A percentile compares a stretch with the other conserved stretches of the same genome.
Evolutionary conservation across 768 basidiomycete species (phyloP).

Genomic region (Lactarius hengduanensis): DNA sequence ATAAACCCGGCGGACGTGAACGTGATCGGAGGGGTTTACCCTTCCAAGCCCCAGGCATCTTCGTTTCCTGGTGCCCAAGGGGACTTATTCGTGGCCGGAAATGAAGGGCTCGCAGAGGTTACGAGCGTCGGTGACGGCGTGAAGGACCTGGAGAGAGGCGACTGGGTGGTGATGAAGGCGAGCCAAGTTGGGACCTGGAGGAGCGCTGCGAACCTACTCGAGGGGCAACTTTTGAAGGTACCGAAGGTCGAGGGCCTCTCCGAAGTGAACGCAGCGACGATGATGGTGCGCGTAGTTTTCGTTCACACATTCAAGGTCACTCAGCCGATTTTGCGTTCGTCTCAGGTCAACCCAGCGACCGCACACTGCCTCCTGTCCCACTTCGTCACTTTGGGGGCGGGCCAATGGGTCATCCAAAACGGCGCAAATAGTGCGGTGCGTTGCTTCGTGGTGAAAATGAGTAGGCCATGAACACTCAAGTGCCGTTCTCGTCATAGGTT

Average conservation of each 20-base stretch:
- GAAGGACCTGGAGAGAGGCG: slow-evolving; percentile 46
- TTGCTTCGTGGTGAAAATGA: slow-evolving; percentile 16
- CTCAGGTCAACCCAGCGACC: slow-evolving; percentile 77
- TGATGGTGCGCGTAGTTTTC: slow-evolving; percentile 50
- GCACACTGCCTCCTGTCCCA: slow-evolving; percentile 81
- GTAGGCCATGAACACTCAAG: background rate
- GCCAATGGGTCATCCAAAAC: slow-evolving; percentile 84
- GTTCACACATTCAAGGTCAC: background rate
- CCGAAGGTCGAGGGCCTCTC: slow-evolving; percentile 47
- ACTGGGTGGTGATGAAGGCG: slow-evolving; percentile 73
- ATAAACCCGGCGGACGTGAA: slow-evolving; percentile 84
- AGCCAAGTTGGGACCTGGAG: slow-evolving; percentile 78
- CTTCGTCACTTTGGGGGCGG: slow-evolving; percentile 59
- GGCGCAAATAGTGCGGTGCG: slow-evolving; percentile 81
- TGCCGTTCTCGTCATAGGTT: slow-evolving; percentile 43
- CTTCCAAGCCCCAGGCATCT: slow-evolving; percentile 51
- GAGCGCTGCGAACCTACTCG: slow-evolving; percentile 50
- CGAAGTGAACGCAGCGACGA: slow-evolving; percentile 68
- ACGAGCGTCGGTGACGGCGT: slow-evolving; percentile 58
- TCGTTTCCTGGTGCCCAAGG: slow-evolving; percentile 39
- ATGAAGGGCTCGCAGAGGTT: slow-evolving; percentile 74
- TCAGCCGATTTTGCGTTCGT: background rate
- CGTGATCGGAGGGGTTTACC: slow-evolving; percentile 81
- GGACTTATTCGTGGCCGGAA: slow-evolving; percentile 62
- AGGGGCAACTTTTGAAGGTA: slow-evolving; percentile 60